A percentile compares a stretch with the other conserved stretches of the same genome.
These are phyloP conservation scores for Trichosporon coremiiforme DNA, from an alignment of 1,284 basidiomycete genomes.

Conservation along the genomic window DNA sequence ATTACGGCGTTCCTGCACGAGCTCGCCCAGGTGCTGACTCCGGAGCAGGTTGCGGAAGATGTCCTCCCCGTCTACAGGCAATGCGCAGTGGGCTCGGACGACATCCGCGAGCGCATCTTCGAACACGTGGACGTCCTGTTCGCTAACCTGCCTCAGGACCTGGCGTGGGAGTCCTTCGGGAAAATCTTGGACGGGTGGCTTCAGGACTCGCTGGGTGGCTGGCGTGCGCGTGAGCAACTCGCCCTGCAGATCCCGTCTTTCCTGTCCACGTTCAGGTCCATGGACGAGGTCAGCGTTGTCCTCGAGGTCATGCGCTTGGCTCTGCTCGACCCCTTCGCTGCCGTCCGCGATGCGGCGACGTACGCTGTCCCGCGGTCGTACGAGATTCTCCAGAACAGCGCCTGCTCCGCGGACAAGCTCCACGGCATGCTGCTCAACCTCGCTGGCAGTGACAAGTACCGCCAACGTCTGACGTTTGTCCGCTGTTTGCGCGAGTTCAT, in stretches of 20 bases:
- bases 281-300: conserved; percentile 51
- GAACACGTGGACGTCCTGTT: conserved; percentile 68
- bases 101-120: conserved; percentile 65
- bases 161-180: conserved; percentile 63
- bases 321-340: conserved; percentile 76
- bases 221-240: conserved; percentile 78
- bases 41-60: conserved; percentile 68
- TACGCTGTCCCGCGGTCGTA: conserved; percentile 62
- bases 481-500: conserved; percentile 70
- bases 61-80: conserved; percentile 74
- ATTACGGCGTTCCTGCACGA: conserved; percentile 83
- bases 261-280: conserved; percentile 48
- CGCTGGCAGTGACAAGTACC: conserved; percentile 63
- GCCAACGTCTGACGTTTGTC: conserved; percentile 76
- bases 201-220: conserved; percentile 66
- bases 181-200: conserved; percentile 67
- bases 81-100: conserved; percentile 64
- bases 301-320: conserved; percentile 65
- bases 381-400: conserved; percentile 58
- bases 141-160: conserved; percentile 60
- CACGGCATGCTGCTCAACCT: conserved; percentile 63
- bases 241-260: conserved; percentile 64
- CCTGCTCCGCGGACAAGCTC: conserved; percentile 56
- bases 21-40: conserved; percentile 80
- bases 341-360: conserved; percentile 78